Percentiles rank a stretch among this genome's conserved stretches.
Conservation (phyloP, 2,329 filamentous ascomycete genomes). For the Aspergillus fructus region DNA sequence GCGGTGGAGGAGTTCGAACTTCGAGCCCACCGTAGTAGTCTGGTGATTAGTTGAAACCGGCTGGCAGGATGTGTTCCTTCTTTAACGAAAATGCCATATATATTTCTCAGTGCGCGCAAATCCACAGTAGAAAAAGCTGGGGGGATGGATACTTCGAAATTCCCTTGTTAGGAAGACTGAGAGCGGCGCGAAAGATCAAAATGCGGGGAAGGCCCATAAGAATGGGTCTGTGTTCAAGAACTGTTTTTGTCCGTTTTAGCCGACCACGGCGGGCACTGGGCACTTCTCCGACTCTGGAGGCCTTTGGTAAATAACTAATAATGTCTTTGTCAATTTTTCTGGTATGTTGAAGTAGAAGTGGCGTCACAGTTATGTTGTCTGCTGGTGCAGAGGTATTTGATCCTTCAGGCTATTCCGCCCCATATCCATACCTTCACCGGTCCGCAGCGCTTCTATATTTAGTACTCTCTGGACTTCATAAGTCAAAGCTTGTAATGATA, state of each 20-base stretch:
- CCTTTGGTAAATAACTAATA: neutral
- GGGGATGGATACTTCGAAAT: no score
- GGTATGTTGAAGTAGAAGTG: neutral
- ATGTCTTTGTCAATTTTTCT: neutral
- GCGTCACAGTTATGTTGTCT: no score
- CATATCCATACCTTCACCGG: neutral
- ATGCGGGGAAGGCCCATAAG: neutral
- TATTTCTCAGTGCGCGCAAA: no score
- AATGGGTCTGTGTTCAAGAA: slow-evolving; percentile 1
- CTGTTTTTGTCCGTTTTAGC: neutral
- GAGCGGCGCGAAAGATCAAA: neutral
- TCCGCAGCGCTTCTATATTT: neutral
- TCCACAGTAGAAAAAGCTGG: no score
- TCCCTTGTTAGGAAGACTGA: no score
- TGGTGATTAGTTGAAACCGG: neutral
- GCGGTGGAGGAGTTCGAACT: neutral
- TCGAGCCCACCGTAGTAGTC: neutral
- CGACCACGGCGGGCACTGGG: no score
- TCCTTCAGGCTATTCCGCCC: neutral
- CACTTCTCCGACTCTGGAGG: neutral
- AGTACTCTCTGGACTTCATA: neutral
- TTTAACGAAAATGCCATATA: no score
- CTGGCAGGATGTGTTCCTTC: slow-evolving; percentile 2
- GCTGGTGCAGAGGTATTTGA: neutral
- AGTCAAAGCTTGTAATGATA: neutral